A percentile compares a stretch with the other conserved stretches of the same genome.
Conservation (phyloP, 257 asterid genomes). For the Osmanthus fragrans region DNA sequence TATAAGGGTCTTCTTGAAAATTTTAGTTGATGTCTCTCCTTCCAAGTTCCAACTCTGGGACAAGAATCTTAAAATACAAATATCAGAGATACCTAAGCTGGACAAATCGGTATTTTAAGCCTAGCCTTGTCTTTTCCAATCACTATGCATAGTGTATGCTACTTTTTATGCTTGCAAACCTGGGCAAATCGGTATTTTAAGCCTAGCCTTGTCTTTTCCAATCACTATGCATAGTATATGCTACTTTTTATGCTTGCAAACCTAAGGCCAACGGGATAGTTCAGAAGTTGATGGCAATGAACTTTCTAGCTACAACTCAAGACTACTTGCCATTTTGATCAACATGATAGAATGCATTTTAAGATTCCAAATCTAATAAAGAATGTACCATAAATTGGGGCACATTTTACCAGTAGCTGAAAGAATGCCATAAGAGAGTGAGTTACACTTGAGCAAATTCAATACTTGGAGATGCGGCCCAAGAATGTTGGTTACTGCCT, state of each 20-base stretch:
- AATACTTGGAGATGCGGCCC: no score
- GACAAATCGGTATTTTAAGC: background rate
- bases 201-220: background rate
- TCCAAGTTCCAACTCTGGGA: slow-evolving; percentile 46
- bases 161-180: background rate
- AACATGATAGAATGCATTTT: background rate
- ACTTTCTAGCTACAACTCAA: background rate
- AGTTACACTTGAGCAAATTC: slow-evolving; percentile 60
- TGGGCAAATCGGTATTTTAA: background rate
- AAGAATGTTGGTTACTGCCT: no score
- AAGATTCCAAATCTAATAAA: background rate
- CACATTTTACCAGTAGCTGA: slow-evolving; percentile 46
- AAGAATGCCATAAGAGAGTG: slow-evolving; percentile 42
- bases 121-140: background rate
- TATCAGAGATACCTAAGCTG: background rate
- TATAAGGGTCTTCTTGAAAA: background rate
- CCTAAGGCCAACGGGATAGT: background rate
- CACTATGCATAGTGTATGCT: background rate
- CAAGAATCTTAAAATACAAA: slow-evolving; percentile 54
- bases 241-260: background rate
- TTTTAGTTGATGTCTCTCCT: slow-evolving; percentile 23
- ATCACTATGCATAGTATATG: background rate
- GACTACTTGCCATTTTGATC: background rate
- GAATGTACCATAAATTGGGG: slow-evolving; percentile 62
- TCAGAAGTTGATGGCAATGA: background rate